Evolutionary conservation across 2,329 filamentous ascomycete genomes (phyloP), one percentile per base, ranked within the genome.

Genomic region (Cladosporium austrohemisphaericum): DNA sequence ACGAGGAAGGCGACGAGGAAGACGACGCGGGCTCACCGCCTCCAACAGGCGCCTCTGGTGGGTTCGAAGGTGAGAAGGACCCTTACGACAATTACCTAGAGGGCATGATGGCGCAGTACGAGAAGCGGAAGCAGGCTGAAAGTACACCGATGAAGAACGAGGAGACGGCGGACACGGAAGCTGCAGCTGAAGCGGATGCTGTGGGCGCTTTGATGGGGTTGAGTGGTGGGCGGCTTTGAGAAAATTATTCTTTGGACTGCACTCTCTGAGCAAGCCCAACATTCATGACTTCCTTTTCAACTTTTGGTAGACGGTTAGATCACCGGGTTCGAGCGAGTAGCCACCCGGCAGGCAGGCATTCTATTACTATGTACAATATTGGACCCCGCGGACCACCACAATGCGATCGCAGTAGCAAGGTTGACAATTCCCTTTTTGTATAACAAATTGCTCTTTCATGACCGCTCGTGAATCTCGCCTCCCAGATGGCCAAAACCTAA

Each of bases 21-120:
- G 50, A 52, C 10, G 50, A 45, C 7, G 52, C 50, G 6, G 45
- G 44, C 9, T 62, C 60, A 23, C 62, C 63, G 5, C 61, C 62
- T 13, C 53, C 60, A 1, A 62, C 59, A 3, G 63, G 60, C n/a
- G 51, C 56, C 26, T 55, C 54, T 33, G 61, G 56, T 23, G 60
- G 61, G 18, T 65, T 65, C 35, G 64, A 65, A 33, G 64, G 63
- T 19, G 62, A 63, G n/a, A 54, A 51, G 7, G 60, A 65, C 38
- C 64, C 64, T 8, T 66, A 64, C 36, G 64, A 66, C 50, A 66
- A 66, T 40, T 65, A 60, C 41, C 32, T 65, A 4, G 56, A 50
- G 3, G 61, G 54, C 26, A 55, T 54, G 49, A 64, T 64, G 60
- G 56, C 57, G 22, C 50, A 50, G 38, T 50, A 50, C 14, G 47